Base-by-base conservation (phyloP, 164 flowering plant species). In the Berberis vulgaris region DNA sequence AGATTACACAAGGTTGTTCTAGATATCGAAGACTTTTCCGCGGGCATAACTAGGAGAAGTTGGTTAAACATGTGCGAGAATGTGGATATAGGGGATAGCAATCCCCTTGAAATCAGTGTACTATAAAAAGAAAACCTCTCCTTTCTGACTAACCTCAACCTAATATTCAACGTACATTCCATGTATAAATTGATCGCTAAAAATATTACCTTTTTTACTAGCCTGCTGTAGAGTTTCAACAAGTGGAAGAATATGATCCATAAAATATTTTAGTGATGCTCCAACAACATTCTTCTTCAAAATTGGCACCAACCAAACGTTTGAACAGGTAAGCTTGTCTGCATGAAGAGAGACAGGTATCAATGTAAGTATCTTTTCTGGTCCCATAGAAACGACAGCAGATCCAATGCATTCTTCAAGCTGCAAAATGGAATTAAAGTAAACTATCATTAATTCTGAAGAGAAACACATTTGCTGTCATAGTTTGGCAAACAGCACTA, bases 311-410 rank as follows among this genome's bases (percentile, higher is more conserved):
- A 94, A 67, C 98, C 98, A 94, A 45, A 66, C 43, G 61, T 94
- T 94, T 56, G 83, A 77, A 69, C 79, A 84, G 43, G 79, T 75
- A 5, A 71, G 69, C 26, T 80, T 78, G 54, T 78, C 80, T 45
- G 71, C 69, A 76, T 77, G 45, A 69, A 87, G 52, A 57, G 84
- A 67, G 50, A 94, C 77, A 39, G 97, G 97, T 9, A 88, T n/a
- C 67, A 87, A 50, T 10, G 64, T 57, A 49, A 94, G 86, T 49
- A 87, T 70, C 74, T 73, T 84, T 76, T 87, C 86, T 12, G 95
- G 88, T 67, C 98, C 98, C 86, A 91, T 83, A 43, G 96, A 88
- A 78, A 72, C 71, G 68, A 94, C 79, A 67, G 97, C 96, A 80
- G 87, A 83, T 43, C 97, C 97, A 46, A 91, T 77, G 81, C 96